A percentile compares a stretch with the other conserved stretches of the same genome.
These are phyloP conservation scores for Annona squamosa DNA, from an alignment of 164 flowering plant genomes.

Conservation along the genomic window DNA sequence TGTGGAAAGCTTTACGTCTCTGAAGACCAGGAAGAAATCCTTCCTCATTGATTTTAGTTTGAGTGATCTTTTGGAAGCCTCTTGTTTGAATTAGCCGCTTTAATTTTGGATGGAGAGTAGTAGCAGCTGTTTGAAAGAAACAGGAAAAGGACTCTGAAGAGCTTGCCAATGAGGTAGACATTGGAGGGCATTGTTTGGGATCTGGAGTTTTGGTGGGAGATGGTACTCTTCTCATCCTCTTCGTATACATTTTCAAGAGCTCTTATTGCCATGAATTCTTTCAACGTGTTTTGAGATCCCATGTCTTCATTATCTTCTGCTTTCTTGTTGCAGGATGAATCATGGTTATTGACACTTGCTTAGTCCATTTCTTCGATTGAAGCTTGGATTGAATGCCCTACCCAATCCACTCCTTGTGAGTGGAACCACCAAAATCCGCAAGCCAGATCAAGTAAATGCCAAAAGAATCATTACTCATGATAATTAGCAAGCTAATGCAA, in stretches of 20 bases:
- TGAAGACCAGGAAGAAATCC: constrained; percentile 3
- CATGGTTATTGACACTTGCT: neutral
- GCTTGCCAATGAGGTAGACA: constrained; percentile 3
- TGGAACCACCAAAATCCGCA: constrained; percentile 20
- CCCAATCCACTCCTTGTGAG: constrained; percentile 12
- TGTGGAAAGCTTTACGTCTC: constrained; percentile 5
- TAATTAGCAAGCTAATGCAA: neutral
- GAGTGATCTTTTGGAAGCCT: constrained; percentile 14
- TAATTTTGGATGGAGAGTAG: constrained; percentile 19
- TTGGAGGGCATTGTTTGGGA: constrained; percentile 3
- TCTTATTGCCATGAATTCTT: constrained; percentile 25
- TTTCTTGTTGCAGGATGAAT: neutral
- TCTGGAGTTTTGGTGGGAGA: constrained; percentile 10
- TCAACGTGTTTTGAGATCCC: constrained; percentile 14
- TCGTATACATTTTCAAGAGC: constrained; percentile 25
- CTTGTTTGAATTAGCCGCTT: constrained; percentile 16
- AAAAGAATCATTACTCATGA: neutral
- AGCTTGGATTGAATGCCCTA: neutral
- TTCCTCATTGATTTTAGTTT: constrained; percentile 2
- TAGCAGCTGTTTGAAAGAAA: constrained; percentile 10
- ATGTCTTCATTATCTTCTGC: neutral
- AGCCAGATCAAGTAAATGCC: neutral
- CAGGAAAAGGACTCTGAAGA: constrained; percentile 7
- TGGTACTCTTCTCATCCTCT: constrained; percentile 23
- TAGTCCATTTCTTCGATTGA: neutral